Evolutionary conservation across 2,329 filamentous ascomycete genomes (phyloP).

Genomic region (Cordyceps tenuipes): DNA sequence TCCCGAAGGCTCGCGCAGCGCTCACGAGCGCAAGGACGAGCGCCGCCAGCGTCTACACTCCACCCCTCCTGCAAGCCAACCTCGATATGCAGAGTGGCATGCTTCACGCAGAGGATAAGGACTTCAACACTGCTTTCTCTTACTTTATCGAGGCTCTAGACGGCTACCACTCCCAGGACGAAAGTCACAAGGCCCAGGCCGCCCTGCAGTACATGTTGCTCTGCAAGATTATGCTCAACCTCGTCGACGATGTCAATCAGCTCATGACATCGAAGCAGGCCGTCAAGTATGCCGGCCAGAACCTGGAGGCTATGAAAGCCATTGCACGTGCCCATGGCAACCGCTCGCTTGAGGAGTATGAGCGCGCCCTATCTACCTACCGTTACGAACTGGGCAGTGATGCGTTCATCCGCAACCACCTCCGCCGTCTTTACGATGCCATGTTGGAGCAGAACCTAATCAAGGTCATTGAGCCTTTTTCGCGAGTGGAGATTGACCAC

Average conservation of each 20-base stretch:
- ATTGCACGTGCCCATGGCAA: slow-evolving; percentile 93
- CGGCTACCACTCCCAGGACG: slow-evolving; percentile 90
- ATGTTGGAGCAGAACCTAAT: slow-evolving; percentile 99
- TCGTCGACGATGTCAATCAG: slow-evolving; percentile 90
- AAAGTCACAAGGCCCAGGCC: slow-evolving; percentile 81
- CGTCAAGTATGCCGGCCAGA: slow-evolving; percentile 89
- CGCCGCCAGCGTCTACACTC: slow-evolving; percentile 94
- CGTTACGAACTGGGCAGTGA: slow-evolving; percentile 90
- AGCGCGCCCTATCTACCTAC: slow-evolving; percentile 82
- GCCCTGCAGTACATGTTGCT: slow-evolving; percentile 98
- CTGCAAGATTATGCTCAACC: slow-evolving; percentile 99
- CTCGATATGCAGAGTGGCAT: slow-evolving; percentile 99
- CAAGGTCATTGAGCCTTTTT: slow-evolving; percentile 99
- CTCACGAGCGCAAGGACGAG: slow-evolving; percentile 90
- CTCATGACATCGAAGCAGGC: slow-evolving; percentile 95
- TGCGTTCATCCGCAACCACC: slow-evolving; percentile 92
- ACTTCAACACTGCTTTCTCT: slow-evolving; percentile 97
- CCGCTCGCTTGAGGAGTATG: slow-evolving; percentile 93
- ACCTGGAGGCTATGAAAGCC: slow-evolving; percentile 97
- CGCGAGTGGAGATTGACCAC: slow-evolving; percentile 90
- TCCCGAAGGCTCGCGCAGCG: slow-evolving; percentile 89
- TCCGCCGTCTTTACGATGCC: slow-evolving; percentile 90
- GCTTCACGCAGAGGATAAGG: slow-evolving; percentile 95
- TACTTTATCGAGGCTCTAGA: slow-evolving; percentile 99
- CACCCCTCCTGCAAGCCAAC: slow-evolving; percentile 87